A percentile compares a stretch with the other conserved stretches of the same genome.
Conservation (phyloP, 2,329 filamentous ascomycete species). For the Sphaerulina populicola region DNA sequence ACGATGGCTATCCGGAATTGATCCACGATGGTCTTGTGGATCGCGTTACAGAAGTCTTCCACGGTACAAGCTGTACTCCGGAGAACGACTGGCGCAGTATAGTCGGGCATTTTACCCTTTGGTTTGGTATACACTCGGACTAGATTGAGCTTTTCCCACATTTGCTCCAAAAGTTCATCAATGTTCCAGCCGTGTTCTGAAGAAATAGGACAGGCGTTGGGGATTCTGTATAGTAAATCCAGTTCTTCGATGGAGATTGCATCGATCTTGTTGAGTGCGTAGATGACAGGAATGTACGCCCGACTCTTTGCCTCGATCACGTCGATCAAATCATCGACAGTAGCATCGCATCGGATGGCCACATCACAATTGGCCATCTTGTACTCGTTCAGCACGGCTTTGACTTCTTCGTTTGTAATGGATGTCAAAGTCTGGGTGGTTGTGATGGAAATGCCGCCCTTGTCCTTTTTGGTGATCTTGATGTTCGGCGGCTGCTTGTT, state of each 20-base stretch:
- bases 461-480: conserved; percentile 99
- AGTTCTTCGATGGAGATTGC: conserved; percentile 96
- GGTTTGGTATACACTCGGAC: conserved; percentile 95
- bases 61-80: conserved; percentile 75
- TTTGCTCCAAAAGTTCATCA: conserved; percentile 90
- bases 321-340: conserved; percentile 94
- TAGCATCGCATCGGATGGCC: conserved; percentile 94
- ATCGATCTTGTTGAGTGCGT: conserved; percentile 98
- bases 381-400: conserved; percentile 95
- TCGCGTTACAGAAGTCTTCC: conserved; percentile 96
- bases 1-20: conserved; percentile 94
- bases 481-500: conserved; percentile 98
- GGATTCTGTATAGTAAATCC: conserved; percentile 90
- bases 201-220: conserved; percentile 93
- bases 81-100: conserved; percentile 81
- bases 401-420: conserved; percentile 94
- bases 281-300: conserved; percentile 97
- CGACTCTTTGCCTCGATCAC: conserved; percentile 87
- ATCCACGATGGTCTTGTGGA: conserved; percentile 91
- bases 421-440: conserved; percentile 84
- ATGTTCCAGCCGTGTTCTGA: conserved; percentile 94
- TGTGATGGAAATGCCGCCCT: conserved; percentile 93
- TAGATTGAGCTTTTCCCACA: conserved; percentile 96
- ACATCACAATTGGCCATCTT: conserved; percentile 95
- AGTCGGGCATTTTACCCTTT: conserved; percentile 90